phyloP scores from a whole-genome alignment of 306 rosid genomes.

The Rubus parviflorus region DNA sequence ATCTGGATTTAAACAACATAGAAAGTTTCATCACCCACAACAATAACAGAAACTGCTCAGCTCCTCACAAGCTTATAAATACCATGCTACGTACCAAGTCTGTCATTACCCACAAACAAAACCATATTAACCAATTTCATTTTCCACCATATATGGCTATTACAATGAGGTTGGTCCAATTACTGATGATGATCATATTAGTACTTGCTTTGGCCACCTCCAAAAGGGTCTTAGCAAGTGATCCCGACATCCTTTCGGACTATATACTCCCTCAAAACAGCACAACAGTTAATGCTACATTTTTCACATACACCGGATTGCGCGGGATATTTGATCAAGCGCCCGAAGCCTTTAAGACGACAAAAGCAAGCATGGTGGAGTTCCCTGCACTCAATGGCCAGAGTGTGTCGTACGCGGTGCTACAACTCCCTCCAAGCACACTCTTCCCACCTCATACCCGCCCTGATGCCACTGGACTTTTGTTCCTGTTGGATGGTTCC shows the following conservation, averaged over 20 bases:
- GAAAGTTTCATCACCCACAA: not conserved
- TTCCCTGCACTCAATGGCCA: conserved; percentile 29
- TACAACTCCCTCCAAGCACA: conserved; percentile 18
- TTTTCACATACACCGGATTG: too few relatives aligned
- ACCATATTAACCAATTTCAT: not conserved
- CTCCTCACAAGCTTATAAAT: not conserved
- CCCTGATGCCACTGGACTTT: conserved; percentile 33
- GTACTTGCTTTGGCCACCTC: too few relatives aligned
- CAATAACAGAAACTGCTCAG: not conserved
- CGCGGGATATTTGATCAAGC: too few relatives aligned
- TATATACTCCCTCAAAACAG: too few relatives aligned
- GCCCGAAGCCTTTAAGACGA: too few relatives aligned
- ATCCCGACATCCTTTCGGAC: too few relatives aligned
- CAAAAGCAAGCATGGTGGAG: conserved; percentile 13
- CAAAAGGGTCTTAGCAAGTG: too few relatives aligned
- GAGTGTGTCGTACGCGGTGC: conserved; percentile 17
- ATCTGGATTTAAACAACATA: not conserved
- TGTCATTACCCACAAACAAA: not conserved
- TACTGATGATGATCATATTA: too few relatives aligned
- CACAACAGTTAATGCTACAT: too few relatives aligned
- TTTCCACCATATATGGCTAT: not conserved
- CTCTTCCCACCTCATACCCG: conserved; percentile 37
- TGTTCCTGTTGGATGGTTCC: conserved; percentile 30
- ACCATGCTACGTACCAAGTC: not conserved
- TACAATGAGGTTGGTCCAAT: too few relatives aligned